Conservation (phyloP, 495 filamentous ascomycete genomes). For the Pseudoneurospora amorphoporcata region DNA sequence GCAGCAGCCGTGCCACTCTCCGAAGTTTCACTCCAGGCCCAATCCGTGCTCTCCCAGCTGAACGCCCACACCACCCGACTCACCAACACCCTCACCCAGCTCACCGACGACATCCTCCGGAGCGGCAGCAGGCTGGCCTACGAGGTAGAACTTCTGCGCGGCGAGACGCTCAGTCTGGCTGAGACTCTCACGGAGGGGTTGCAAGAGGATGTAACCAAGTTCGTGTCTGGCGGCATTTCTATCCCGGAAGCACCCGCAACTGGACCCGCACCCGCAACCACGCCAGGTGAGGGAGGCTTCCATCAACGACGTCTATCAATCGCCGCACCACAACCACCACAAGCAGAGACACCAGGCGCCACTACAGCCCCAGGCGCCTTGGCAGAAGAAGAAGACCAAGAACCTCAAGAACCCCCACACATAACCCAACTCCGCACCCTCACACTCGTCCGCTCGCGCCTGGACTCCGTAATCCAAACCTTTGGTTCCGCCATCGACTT, state of each 20-base stretch:
- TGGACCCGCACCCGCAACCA: not conserved
- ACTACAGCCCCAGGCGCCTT: not conserved
- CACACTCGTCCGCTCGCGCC: slow-evolving; percentile 63
- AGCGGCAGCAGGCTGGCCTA: slow-evolving; percentile 80
- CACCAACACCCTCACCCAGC: slow-evolving; percentile 69
- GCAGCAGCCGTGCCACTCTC: slow-evolving; percentile 53
- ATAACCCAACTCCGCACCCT: slow-evolving; percentile 74
- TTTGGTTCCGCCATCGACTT: slow-evolving; percentile 94
- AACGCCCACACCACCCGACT: slow-evolving; percentile 78
- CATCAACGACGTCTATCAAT: slow-evolving; percentile 22
- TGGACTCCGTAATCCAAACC: slow-evolving; percentile 76
- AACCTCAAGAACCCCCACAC: slow-evolving; percentile 49
- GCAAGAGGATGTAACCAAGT: slow-evolving; percentile 56
- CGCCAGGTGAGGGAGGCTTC: not conserved
- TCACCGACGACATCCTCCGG: slow-evolving; percentile 91
- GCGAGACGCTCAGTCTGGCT: slow-evolving; percentile 67
- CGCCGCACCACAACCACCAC: slow-evolving; percentile 5
- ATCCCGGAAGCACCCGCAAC: slow-evolving; percentile 3
- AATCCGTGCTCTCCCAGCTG: slow-evolving; percentile 74
- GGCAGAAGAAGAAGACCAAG: slow-evolving; percentile 4
- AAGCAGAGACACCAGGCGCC: not conserved
- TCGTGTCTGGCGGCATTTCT: slow-evolving; percentile 46
- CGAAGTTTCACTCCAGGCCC: slow-evolving; percentile 70
- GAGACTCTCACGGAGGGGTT: slow-evolving; percentile 67
- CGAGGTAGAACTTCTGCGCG: slow-evolving; percentile 85